These are phyloP conservation scores for Obba rivulosa DNA, from an alignment of 768 basidiomycete genomes.

Conservation along the genomic window DNA sequence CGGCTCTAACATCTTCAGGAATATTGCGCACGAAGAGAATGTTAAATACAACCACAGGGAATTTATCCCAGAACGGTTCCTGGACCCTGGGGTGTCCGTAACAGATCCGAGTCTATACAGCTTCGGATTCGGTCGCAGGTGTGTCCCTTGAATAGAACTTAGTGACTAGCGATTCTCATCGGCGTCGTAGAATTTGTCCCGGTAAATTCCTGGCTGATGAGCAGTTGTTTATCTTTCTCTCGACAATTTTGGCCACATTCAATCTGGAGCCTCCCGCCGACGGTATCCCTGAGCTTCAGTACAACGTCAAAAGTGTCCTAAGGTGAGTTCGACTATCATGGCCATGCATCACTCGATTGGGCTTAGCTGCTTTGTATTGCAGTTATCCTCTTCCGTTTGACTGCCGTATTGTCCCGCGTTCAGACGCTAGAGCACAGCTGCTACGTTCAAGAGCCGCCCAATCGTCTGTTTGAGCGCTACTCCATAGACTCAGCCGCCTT, in stretches of 20 bases:
- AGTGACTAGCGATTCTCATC: neutral
- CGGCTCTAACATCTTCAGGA: conserved; percentile 1
- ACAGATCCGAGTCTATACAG: conserved; percentile 1
- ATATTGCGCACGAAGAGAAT: conserved; percentile 5
- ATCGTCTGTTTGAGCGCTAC: too few species aligned
- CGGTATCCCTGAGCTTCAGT: neutral
- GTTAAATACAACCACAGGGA: conserved; percentile 7
- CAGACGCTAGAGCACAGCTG: neutral
- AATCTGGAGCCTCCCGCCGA: conserved; percentile 1
- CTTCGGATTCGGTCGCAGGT: conserved; percentile 13
- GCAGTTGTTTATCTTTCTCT: conserved; percentile 12
- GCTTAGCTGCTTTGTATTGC: too few species aligned
- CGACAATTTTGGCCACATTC: conserved; percentile 10
- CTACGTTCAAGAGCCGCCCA: neutral
- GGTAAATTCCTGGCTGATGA: conserved; percentile 11
- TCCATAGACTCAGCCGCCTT: too few species aligned
- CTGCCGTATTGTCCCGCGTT: conserved; percentile 8
- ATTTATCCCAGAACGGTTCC: conserved; percentile 18
- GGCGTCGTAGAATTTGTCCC: conserved; percentile 11
- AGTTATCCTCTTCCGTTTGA: conserved; percentile 8
- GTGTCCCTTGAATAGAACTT: neutral
- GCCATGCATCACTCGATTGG: neutral
- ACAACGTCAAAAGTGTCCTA: conserved; percentile 4
- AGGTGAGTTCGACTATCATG: neutral
- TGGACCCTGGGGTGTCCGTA: neutral